Conservation (phyloP, 1,284 basidiomycete genomes). For the Malassezia vespertilionis region DNA sequence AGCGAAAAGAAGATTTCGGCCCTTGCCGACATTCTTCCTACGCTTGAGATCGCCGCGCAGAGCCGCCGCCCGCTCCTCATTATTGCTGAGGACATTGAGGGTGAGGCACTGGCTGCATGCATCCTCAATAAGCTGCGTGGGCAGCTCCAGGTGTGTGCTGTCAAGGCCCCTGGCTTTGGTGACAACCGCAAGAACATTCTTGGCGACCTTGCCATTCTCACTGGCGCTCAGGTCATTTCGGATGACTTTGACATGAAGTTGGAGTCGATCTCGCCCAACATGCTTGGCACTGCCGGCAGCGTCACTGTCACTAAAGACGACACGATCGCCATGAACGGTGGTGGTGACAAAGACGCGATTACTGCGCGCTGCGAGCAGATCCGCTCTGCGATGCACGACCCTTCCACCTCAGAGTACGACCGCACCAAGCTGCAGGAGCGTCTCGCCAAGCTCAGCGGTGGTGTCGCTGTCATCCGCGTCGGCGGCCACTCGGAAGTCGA, state of each 20-base stretch:
- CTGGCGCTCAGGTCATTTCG: constrained; percentile 92
- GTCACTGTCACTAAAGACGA: constrained; percentile 97
- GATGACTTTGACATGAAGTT: constrained; percentile 98
- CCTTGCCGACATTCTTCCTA: constrained; percentile 87
- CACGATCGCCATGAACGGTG: constrained; percentile 89
- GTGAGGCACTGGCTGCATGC: constrained; percentile 91
- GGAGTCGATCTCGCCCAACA: constrained; percentile 74
- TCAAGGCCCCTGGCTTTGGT: constrained; percentile 96
- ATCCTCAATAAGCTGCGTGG: constrained; percentile 98
- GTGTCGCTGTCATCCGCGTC: constrained; percentile 97
- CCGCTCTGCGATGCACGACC: constrained; percentile 68
- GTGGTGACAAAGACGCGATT: constrained; percentile 48
- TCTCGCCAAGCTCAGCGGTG: constrained; percentile 85
- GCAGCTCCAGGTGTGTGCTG: constrained; percentile 78
- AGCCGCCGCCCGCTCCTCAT: constrained; percentile 83
- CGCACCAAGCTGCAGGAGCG: constrained; percentile 91
- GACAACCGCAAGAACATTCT: constrained; percentile 98
- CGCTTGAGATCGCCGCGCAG: constrained; percentile 83
- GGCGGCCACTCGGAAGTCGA: constrained; percentile 89
- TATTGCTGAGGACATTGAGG: constrained; percentile 93
- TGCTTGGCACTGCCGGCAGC: constrained; percentile 81
- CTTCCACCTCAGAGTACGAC: constrained; percentile 84
- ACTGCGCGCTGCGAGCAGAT: constrained; percentile 71
- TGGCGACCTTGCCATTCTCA: constrained; percentile 90
- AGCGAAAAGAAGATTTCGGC: constrained; percentile 97